These are phyloP conservation scores for Agastache rugosa DNA, from an alignment of 257 asterid species.

Conservation along the genomic window DNA sequence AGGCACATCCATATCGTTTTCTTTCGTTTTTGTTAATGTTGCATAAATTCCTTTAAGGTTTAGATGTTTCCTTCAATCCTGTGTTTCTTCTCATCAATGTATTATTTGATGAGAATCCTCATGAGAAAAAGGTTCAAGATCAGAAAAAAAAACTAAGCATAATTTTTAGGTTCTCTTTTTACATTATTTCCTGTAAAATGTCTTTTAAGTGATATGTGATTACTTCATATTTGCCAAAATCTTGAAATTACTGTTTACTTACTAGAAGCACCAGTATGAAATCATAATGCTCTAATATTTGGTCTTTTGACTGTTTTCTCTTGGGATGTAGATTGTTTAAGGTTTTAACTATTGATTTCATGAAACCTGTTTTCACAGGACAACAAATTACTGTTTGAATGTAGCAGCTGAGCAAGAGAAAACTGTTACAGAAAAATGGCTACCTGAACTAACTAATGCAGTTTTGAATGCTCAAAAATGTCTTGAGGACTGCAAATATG, in stretches of 20 bases:
- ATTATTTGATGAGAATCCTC: conserved; percentile 23
- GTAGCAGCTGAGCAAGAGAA: conserved; percentile 93
- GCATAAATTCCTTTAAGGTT: conserved; percentile 19
- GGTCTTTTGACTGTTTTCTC: conserved; percentile 1
- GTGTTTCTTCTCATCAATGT: conserved; percentile 6
- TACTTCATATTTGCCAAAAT: background rate
- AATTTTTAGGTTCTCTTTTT: conserved; percentile 3
- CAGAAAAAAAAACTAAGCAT: conserved; percentile 16
- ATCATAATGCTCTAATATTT: background rate
- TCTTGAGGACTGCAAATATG: conserved; percentile 91
- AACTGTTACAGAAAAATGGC: conserved; percentile 80
- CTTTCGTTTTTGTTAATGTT: conserved; percentile 14
- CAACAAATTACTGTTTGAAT: conserved; percentile 83
- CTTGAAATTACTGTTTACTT: conserved; percentile 3
- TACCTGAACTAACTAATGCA: conserved; percentile 77
- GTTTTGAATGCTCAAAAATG: conserved; percentile 83
- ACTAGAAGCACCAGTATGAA: conserved; percentile 13
- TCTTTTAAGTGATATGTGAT: conserved; percentile 5
- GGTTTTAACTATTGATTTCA: conserved; percentile 20
- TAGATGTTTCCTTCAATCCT: conserved; percentile 11
- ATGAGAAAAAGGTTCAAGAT: conserved; percentile 6
- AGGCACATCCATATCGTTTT: conserved; percentile 49
- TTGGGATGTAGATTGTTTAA: conserved; percentile 23
- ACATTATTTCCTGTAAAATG: background rate
- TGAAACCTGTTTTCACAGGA: conserved; percentile 59